phyloP scores from a whole-genome alignment of 176 grass and related monocot genomes.

The Carex parvula region DNA sequence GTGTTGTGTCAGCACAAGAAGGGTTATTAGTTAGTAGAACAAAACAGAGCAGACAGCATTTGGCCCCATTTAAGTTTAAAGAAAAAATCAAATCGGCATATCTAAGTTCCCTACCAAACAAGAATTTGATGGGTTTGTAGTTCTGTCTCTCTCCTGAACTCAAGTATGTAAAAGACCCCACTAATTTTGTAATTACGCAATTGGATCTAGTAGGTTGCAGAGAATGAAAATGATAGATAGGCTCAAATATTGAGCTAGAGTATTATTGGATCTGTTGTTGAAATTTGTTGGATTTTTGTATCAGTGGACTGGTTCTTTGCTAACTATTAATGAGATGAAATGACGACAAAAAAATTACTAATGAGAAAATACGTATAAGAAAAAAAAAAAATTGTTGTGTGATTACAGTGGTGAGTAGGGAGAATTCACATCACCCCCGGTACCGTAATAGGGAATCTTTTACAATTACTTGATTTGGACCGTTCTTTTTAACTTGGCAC shows the following conservation, averaged over 20 bases:
- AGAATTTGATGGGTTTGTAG: slow-evolving; percentile 2
- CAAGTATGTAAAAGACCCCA: neutral
- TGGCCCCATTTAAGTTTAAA: slow-evolving; percentile 1
- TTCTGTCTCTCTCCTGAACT: neutral
- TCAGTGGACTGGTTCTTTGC: neutral
- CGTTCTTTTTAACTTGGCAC: too few relatives aligned
- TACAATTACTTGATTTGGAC: too few relatives aligned
- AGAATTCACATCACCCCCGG: too few relatives aligned
- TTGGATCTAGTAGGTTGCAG: neutral
- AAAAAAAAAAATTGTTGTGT: neutral
- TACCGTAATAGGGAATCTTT: too few relatives aligned
- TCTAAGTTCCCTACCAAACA: neutral
- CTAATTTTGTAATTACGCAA: neutral
- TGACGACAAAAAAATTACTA: neutral
- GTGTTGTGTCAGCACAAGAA: neutral
- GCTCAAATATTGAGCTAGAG: neutral
- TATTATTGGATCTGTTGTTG: slow-evolving; percentile 2
- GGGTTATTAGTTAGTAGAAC: neutral
- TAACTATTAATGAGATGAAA: neutral
- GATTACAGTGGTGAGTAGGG: neutral
- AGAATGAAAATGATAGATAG: neutral
- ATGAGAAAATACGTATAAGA: neutral
- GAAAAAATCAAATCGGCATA: neutral
- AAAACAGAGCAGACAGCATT: slow-evolving; percentile 22
- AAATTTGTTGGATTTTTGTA: neutral